Evolutionary conservation across 176 grass and related monocot genomes (phyloP), one percentile per base, ranked within the genome.

Genomic region (Panicum miliaceum): DNA sequence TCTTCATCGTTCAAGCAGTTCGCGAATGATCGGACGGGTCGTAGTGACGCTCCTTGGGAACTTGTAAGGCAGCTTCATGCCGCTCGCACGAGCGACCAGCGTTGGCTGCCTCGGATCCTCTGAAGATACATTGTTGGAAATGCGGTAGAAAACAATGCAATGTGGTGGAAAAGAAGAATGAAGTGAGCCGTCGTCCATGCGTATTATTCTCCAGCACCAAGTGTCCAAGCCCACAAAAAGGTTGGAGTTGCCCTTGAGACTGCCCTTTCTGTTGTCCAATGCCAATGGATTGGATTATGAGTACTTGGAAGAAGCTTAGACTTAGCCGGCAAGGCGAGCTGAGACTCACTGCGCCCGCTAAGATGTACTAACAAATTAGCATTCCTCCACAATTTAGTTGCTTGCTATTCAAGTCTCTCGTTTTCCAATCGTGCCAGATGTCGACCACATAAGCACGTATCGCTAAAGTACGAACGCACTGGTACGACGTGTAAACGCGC

Each of bases 1-100:
- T 68, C 40, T 45, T 67, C 35, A n/a, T 65, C 29, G 69, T 12
- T 62, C 29, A 19, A 37, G 20, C 20, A 23, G 63, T 13, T 45
- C 58, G 16, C 1, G 38, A 70, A 19, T 16, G 47, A 37, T 47
- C 57, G 13, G 58, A 48, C 11, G 62, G 22, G 71, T 72, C 80
- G 66, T 78, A 18, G 54, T 7, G 15, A 2, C 35, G 4, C 35
- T 27, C 3, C 18, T 34, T 5, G 0, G 75, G 87, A 89, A 89
- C 81, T 79, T 84, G 68, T 79, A 15, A 47, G 67, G 87, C 68
- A 89, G 68, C 76, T 88, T 88, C 86, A 73, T 29, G 66, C 5
- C 14, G 0, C 25, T 34, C n/a, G 68, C 0, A 3, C 2, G 48
- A 45, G 4, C 43, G 56, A 58, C 71, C 26, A 23, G 40, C 27